Evolutionary conservation across 2,329 filamentous ascomycete species (phyloP).

Genomic region (Aspergillus sp.): DNA sequence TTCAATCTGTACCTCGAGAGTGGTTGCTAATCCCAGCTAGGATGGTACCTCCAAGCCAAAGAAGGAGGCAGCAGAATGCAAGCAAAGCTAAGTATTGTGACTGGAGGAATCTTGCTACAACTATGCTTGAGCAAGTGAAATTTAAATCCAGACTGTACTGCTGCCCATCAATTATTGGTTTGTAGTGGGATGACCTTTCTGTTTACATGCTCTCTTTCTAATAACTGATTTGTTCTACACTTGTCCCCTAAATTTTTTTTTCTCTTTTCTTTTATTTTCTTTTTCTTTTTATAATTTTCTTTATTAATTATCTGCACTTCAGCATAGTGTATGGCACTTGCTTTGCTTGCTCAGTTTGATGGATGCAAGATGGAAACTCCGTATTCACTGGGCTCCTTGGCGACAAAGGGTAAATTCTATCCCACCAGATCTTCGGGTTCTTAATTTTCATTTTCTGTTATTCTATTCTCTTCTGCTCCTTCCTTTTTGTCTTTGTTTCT

Average conservation of each 20-base stretch:
- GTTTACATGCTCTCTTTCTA: slow-evolving; percentile 4
- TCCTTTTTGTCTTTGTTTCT: no score
- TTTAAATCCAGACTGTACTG: slow-evolving; percentile 2
- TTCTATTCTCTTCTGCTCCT: no score
- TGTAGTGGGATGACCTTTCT: slow-evolving; percentile 6
- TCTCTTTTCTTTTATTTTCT: slow-evolving; percentile 9
- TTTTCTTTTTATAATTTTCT: slow-evolving; percentile 7
- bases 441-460: no score
- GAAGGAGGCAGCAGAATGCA: slow-evolving; percentile 92
- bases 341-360: slow-evolving; percentile 4
- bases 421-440: no score
- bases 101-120: background rate
- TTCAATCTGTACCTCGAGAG: background rate
- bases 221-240: slow-evolving; percentile 3
- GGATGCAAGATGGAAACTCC: slow-evolving; percentile 5
- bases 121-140: background rate
- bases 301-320: slow-evolving; percentile 1
- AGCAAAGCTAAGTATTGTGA: slow-evolving; percentile 81
- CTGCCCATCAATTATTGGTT: slow-evolving; percentile 2
- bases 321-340: slow-evolving; percentile 7
- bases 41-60: slow-evolving; percentile 86
- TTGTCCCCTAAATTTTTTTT: slow-evolving; percentile 5
- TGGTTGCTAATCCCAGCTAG: slow-evolving; percentile 43
- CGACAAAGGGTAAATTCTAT: no score
- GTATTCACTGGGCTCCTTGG: background rate